phyloP scores from a whole-genome alignment of 768 basidiomycete genomes.

The Leucosporidium yakuticum region DNA sequence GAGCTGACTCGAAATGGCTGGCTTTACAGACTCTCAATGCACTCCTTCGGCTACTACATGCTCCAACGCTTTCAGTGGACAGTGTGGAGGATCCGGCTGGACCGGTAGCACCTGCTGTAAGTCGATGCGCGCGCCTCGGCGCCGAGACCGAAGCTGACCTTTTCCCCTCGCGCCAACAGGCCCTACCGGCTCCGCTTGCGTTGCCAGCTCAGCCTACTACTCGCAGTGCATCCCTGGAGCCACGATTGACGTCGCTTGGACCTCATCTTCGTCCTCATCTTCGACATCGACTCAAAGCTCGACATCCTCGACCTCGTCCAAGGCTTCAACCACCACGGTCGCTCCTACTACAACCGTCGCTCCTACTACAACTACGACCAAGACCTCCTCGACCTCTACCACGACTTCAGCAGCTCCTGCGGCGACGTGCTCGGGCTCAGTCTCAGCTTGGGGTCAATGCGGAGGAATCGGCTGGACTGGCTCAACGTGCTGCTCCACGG shows the following conservation, averaged over 20 bases:
- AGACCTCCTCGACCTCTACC: not conserved
- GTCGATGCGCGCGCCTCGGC: not conserved
- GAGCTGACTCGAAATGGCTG: not conserved
- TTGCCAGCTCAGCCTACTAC: not conserved
- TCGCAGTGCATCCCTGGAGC: not conserved
- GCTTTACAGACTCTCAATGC: conserved; percentile 6
- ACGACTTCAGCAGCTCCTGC: not conserved
- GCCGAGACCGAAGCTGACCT: not conserved
- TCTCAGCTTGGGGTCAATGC: conserved; percentile 1
- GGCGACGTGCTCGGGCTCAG: not conserved
- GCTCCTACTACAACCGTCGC: not conserved
- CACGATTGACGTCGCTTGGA: not conserved
- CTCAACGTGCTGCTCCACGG: not conserved
- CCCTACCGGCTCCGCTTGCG: not conserved
- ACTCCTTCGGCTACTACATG: not conserved
- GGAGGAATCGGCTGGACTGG: not conserved
- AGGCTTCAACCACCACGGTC: not conserved
- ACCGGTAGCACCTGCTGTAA: not conserved
- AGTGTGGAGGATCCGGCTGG: not conserved
- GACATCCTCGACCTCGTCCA: not conserved
- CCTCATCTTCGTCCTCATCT: not conserved
- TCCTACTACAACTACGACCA: not conserved
- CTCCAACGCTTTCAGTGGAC: not conserved
- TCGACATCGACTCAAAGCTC: not conserved
- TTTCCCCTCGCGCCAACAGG: not conserved